These are phyloP conservation scores for Ceratobasidium sp. DNA, from an alignment of 1,284 basidiomycete species.

Conservation along the genomic window DNA sequence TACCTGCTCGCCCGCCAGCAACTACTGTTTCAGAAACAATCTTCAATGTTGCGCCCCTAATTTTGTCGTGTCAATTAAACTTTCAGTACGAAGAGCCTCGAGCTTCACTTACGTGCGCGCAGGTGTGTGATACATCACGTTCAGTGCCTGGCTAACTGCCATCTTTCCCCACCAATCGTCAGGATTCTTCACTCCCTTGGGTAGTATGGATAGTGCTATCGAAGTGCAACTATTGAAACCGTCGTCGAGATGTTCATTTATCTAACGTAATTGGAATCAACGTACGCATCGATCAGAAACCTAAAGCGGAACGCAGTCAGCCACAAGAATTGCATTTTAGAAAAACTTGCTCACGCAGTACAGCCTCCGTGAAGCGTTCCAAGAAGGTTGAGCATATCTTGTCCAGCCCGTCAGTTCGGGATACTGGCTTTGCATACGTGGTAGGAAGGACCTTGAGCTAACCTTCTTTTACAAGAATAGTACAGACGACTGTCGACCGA, in stretches of 20 bases:
- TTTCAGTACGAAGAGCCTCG: neutral
- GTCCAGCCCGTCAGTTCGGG: neutral
- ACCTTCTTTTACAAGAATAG: conserved; percentile 42
- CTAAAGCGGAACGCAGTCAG: neutral
- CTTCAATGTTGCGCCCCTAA: conserved; percentile 38
- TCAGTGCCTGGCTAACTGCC: conserved; percentile 42
- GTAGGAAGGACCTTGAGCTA: neutral
- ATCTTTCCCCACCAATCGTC: conserved; percentile 40
- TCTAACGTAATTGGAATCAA: neutral
- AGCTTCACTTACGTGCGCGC: conserved; percentile 36
- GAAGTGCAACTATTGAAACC: conserved; percentile 35
- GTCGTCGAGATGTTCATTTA: neutral
- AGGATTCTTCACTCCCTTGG: conserved; percentile 9
- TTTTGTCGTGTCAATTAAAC: neutral
- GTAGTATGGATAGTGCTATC: conserved; percentile 8
- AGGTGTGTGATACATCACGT: conserved; percentile 42
- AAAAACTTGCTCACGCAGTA: conserved; percentile 9
- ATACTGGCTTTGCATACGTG: neutral
- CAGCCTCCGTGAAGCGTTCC: conserved; percentile 44
- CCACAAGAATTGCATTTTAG: too few species aligned
- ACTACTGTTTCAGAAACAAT: conserved; percentile 40
- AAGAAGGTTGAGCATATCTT: conserved; percentile 45
- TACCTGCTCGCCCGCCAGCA: conserved; percentile 38
- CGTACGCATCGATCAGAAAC: conserved; percentile 43
- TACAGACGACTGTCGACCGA: conserved; percentile 35